A percentile compares a stretch with the other conserved stretches of the same genome.
These are phyloP conservation scores for Paecilomyces dactylethromorphus DNA, from an alignment of 2,329 filamentous ascomycete species.

Conservation along the genomic window DNA sequence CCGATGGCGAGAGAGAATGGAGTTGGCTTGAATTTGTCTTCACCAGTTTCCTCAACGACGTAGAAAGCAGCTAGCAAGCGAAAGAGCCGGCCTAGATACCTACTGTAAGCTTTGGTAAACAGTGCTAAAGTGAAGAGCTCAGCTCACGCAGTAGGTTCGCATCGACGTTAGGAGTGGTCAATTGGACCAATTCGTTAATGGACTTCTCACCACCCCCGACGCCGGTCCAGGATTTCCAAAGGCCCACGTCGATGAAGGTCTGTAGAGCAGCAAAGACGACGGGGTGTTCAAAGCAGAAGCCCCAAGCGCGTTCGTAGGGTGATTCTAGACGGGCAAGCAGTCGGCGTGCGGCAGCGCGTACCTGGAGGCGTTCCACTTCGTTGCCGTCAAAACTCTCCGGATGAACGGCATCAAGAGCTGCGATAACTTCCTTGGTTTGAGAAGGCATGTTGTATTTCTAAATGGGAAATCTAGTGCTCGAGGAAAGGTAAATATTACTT, in stretches of 20 bases:
- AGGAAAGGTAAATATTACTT: conserved; percentile 8
- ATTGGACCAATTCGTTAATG: conserved; percentile 19
- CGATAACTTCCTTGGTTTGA: conserved; percentile 11
- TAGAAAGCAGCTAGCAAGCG: conserved; percentile 23
- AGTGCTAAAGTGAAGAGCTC: background rate
- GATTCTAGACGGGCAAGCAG: conserved; percentile 24
- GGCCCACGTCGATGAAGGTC: conserved; percentile 21
- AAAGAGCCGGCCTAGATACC: conserved; percentile 18
- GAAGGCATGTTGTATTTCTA: conserved; percentile 8
- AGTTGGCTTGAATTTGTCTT: conserved; percentile 24
- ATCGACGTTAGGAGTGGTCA: conserved; percentile 16
- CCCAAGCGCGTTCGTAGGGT: conserved; percentile 26
- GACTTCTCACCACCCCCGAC: conserved; percentile 20
- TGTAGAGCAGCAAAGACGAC: conserved; percentile 23
- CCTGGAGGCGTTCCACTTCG: conserved; percentile 17
- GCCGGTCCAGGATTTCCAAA: conserved; percentile 25
- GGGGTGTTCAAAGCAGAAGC: conserved; percentile 23
- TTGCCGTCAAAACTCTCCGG: conserved; percentile 9
- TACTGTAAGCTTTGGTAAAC: background rate
- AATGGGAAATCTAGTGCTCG: background rate
- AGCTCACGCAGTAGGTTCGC: conserved; percentile 21
- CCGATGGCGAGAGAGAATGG: conserved; percentile 25
- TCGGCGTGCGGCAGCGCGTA: conserved; percentile 20
- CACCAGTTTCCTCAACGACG: conserved; percentile 22
- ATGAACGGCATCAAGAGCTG: conserved; percentile 12